A percentile compares a stretch with the other conserved stretches of the same genome.
Conservation (phyloP, 176 grass and related monocot species). For the Avena sativa region DNA sequence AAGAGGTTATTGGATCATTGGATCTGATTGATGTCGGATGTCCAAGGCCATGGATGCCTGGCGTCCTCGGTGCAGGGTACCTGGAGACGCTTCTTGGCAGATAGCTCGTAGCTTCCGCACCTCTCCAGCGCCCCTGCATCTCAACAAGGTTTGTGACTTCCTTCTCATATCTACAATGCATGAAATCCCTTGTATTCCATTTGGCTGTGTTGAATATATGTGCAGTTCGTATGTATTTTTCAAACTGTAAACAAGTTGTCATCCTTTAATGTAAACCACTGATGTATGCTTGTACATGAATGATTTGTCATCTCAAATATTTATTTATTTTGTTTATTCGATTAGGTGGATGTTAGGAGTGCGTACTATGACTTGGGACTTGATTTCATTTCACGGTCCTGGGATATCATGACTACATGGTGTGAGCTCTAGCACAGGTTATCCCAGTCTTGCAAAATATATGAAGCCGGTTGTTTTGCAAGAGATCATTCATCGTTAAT, state of each 20-base stretch:
- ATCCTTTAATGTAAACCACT: background rate
- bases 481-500: constrained; percentile 74
- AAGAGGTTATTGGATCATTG: no score
- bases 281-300: no score
- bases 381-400: constrained; percentile 48
- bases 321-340: no score
- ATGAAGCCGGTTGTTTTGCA: constrained; percentile 76
- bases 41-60: no score
- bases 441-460: constrained; percentile 52
- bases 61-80: no score
- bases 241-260: background rate
- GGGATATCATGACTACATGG: constrained; percentile 85
- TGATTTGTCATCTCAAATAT: no score
- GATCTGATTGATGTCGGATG: no score
- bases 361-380: background rate
- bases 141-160: background rate
- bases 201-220: background rate
- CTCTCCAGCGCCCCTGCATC: background rate
- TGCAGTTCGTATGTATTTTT: background rate
- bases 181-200: background rate
- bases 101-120: background rate
- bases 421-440: constrained; percentile 67
- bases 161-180: background rate
- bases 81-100: no score
- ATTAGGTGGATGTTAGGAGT: no score